Base-by-base conservation (phyloP, 257 asterid species). In the Solanum tarijense region DNA sequence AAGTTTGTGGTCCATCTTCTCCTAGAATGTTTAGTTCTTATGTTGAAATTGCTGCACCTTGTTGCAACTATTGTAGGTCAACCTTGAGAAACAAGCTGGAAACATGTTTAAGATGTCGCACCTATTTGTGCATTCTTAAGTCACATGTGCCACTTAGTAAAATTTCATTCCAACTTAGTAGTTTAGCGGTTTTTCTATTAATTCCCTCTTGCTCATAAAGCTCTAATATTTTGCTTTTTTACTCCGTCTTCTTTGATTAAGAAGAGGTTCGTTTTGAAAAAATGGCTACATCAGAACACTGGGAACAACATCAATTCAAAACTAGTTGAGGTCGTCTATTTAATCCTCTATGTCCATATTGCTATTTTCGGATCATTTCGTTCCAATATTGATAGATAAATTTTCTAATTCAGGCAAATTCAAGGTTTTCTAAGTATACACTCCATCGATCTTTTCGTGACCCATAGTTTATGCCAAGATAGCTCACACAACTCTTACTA, bases 391-490 rank as follows among this genome's bases (percentile, higher is more conserved):
- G 39, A 29, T 46, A 29, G 21, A 81, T 16, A 46, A 43, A 43
- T 27, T 46, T 46, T 81, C 68, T 16, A 74, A 48, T 81, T 29
- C 55, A 46, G 27, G 68, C 39, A 81, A 81, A 81, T 81, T 29
- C 31, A 43, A 27, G 66, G 39, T 81, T 81, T 81, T 81, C 68
- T 29, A 81, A 14, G 68, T 43, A 12, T n/a, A 78, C 84, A 78
- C 35, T 14, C 35, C 23, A 25, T 76, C 2, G 23, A n/a, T 78
- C 36, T 98, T 89, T 81, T 46, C 27, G 4, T 81, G 68, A 81
- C 25, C 9, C 39, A 76, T 76, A 81, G 66, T 81, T 46, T 81
- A 43, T 79, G 35, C 65, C 66, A 43, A 46, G 85, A 43, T 46
- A 46, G 39, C 35, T 81, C 68, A 81, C 27, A 43, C 27, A 43